Percentiles rank a stretch among this genome's conserved stretches.
Conservation (phyloP, 164 flowering plant species). For the Magnolia officinalis region DNA sequence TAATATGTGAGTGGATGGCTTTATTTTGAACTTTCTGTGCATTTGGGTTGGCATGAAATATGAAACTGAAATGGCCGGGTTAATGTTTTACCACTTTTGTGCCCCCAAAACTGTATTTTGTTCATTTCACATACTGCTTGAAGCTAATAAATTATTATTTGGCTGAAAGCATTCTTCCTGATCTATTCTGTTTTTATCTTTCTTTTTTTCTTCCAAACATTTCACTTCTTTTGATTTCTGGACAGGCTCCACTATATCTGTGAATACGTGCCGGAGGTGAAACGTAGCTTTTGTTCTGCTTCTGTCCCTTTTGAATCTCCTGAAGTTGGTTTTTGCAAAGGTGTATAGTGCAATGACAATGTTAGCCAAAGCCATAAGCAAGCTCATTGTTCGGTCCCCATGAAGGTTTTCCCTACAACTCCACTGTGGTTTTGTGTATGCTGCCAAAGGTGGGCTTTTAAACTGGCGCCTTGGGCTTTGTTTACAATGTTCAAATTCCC, state of each 20-base stretch:
- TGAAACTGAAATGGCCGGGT: neutral
- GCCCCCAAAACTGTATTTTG: neutral
- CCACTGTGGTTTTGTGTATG: constrained; percentile 79
- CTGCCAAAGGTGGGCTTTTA: constrained; percentile 53
- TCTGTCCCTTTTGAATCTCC: constrained; percentile 77
- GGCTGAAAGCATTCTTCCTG: neutral
- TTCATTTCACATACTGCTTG: neutral
- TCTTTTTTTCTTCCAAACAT: neutral
- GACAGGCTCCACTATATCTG: constrained; percentile 29
- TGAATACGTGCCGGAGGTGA: constrained; percentile 38
- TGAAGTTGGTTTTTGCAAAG: constrained; percentile 61
- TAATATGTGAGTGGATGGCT: too few species aligned
- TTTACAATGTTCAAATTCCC: constrained; percentile 40
- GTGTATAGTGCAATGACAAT: constrained; percentile 18
- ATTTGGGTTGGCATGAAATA: neutral
- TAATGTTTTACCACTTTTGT: neutral
- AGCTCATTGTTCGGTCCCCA: constrained; percentile 61
- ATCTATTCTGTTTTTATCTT: too few species aligned
- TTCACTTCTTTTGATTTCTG: neutral
- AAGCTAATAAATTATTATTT: neutral
- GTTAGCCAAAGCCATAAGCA: constrained; percentile 45
- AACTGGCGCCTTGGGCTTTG: constrained; percentile 46
- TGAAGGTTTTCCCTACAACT: constrained; percentile 64
- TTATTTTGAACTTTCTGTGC: neutral
- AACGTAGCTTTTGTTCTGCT: constrained; percentile 64